These are phyloP conservation scores for Aphanomyces stellatus DNA, from an alignment of 352 stramenopile genomes.

Conservation along the genomic window DNA sequence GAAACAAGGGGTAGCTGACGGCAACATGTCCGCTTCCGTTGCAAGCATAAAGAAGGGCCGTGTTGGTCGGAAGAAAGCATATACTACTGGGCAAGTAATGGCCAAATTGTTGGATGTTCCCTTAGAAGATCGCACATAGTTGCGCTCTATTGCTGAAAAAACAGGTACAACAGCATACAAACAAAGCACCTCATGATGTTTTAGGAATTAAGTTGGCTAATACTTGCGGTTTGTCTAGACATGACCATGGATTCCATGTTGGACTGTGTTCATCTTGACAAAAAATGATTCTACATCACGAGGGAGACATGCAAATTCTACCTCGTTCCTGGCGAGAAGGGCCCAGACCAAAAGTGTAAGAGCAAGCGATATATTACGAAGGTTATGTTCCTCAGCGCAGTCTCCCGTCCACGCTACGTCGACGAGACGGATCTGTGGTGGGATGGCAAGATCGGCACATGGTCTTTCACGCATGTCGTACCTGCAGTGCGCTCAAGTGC, in stretches of 20 bases:
- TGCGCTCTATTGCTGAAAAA: neutral
- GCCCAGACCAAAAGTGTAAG: neutral
- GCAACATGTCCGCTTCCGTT: neutral
- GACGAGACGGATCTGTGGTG: slow-evolving; percentile 26
- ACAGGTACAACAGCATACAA: neutral
- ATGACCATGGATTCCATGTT: neutral
- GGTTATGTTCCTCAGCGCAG: slow-evolving; percentile 39
- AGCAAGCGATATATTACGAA: slow-evolving; percentile 23
- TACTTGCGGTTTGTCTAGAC: neutral
- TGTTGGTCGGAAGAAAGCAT: neutral
- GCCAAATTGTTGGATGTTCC: neutral
- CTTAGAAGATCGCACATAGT: neutral
- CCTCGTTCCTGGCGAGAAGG: slow-evolving; percentile 4
- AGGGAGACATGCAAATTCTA: slow-evolving; percentile 28
- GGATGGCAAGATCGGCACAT: slow-evolving; percentile 38
- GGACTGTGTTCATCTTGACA: neutral
- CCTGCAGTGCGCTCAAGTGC: slow-evolving; percentile 15
- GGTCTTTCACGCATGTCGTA: slow-evolving; percentile 24
- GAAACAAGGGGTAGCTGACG: neutral
- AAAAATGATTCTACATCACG: slow-evolving; percentile 35
- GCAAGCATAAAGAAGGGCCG: neutral
- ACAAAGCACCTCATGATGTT: neutral
- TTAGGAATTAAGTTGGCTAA: neutral
- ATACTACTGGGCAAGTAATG: neutral
- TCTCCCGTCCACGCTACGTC: slow-evolving; percentile 37